Conservation (phyloP, 192 early-diverging fungal genomes). For the Podila epicladia region DNA sequence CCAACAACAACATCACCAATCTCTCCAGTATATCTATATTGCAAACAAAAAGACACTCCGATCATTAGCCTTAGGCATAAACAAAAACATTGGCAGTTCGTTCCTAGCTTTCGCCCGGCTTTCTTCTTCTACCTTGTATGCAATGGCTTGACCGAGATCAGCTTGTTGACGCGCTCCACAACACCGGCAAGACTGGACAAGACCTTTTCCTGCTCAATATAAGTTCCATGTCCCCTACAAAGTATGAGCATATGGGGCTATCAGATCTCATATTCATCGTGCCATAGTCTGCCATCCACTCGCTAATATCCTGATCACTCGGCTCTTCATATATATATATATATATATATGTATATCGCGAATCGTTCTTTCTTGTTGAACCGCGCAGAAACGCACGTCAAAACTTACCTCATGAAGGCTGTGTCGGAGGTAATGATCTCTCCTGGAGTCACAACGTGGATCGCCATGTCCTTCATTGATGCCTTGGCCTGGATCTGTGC, state of each 20-base stretch:
- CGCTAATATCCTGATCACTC: background rate
- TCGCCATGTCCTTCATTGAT: conserved; percentile 10
- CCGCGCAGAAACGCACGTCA: background rate
- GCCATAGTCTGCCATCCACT: too few relatives aligned
- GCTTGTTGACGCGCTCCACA: conserved; percentile 95
- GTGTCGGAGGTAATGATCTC: conserved; percentile 76
- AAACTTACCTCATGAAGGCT: conserved; percentile 76
- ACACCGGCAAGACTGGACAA: conserved; percentile 90
- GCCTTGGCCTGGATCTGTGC: background rate
- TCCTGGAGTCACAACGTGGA: conserved; percentile 79
- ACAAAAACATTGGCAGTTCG: too few relatives aligned
- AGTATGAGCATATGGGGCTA: background rate
- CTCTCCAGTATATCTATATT: conserved; percentile 79
- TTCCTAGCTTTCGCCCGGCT: background rate
- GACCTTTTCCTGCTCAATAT: conserved; percentile 71
- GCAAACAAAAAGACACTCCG: background rate
- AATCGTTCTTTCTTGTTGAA: conserved; percentile 21
- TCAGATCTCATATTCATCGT: background rate
- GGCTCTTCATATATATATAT: too few relatives aligned
- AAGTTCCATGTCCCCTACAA: conserved; percentile 89
- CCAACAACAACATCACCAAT: conserved; percentile 98
- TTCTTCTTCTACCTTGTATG: conserved; percentile 69
- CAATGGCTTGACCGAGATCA: conserved; percentile 90
- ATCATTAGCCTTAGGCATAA: background rate
- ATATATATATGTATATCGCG: too few relatives aligned